Evolutionary conservation across 768 basidiomycete genomes (phyloP).

Genomic region (Suillus luteus): DNA sequence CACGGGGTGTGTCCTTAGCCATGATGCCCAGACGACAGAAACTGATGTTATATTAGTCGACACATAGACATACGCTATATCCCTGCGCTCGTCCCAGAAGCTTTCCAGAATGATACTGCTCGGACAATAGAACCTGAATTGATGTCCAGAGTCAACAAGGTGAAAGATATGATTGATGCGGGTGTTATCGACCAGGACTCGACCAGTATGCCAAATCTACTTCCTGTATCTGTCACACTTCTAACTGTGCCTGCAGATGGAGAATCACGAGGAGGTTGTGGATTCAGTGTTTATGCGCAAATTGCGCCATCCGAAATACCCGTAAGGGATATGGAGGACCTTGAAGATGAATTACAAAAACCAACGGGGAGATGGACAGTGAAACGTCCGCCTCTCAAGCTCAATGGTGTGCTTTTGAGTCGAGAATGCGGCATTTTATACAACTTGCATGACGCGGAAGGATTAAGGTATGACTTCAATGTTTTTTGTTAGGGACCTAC

Average conservation of each 20-base stretch:
- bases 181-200: constrained; percentile 62
- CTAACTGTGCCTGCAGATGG: constrained; percentile 38
- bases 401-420: constrained; percentile 73
- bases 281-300: constrained; percentile 68
- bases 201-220: constrained; percentile 26
- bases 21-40: neutral
- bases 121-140: constrained; percentile 62
- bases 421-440: constrained; percentile 79
- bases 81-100: constrained; percentile 64
- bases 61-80: constrained; percentile 66
- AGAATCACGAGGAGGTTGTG: constrained; percentile 52
- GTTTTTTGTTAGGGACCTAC: constrained; percentile 1
- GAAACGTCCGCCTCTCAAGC: constrained; percentile 51
- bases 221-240: neutral
- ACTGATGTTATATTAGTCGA: constrained; percentile 37
- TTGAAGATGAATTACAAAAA: constrained; percentile 72
- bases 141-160: constrained; percentile 53
- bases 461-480: constrained; percentile 57
- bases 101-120: constrained; percentile 58
- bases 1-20: constrained; percentile 46
- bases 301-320: constrained; percentile 57
- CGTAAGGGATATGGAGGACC: constrained; percentile 57
- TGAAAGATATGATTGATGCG: constrained; percentile 65
- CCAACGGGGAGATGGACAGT: constrained; percentile 73
- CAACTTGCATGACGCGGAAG: constrained; percentile 64